Conservation (phyloP, 441 rosid genomes). For the Jatropha podagrica region DNA sequence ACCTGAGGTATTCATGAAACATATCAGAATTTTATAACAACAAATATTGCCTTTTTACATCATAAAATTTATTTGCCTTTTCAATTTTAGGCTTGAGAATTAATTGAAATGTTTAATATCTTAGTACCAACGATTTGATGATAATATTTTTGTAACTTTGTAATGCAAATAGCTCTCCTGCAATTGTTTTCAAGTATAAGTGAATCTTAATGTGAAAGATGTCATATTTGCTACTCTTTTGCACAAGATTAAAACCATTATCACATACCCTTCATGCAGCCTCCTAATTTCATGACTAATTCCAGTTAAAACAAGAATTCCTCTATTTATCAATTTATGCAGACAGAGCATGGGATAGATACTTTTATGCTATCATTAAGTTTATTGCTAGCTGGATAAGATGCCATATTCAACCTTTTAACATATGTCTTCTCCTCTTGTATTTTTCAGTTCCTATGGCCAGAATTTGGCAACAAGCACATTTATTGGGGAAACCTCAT, state of each 20-base stretch:
- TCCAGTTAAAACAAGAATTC: neutral
- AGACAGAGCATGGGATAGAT: neutral
- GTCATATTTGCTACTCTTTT: too few species aligned
- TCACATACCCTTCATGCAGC: too few species aligned
- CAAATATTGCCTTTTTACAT: neutral
- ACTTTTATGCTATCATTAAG: neutral
- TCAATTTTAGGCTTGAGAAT: neutral
- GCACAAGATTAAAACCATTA: too few species aligned
- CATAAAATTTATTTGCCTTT: neutral
- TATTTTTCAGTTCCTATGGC: conserved; percentile 67
- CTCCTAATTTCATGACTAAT: neutral
- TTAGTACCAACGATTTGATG: neutral
- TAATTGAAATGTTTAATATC: neutral
- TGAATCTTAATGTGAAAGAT: neutral
- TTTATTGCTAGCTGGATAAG: neutral
- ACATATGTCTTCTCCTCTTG: conserved; percentile 11
- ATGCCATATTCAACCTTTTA: conserved; percentile 1
- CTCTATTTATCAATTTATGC: neutral
- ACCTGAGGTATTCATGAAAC: conserved; percentile 56
- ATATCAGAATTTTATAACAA: neutral
- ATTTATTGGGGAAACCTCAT: conserved; percentile 75
- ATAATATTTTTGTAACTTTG: neutral
- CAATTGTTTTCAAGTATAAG: neutral
- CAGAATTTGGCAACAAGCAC: conserved; percentile 64
- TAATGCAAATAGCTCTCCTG: neutral